Base-by-base conservation (phyloP, 176 grass and related monocot species). In the Saccharum officinarum region DNA sequence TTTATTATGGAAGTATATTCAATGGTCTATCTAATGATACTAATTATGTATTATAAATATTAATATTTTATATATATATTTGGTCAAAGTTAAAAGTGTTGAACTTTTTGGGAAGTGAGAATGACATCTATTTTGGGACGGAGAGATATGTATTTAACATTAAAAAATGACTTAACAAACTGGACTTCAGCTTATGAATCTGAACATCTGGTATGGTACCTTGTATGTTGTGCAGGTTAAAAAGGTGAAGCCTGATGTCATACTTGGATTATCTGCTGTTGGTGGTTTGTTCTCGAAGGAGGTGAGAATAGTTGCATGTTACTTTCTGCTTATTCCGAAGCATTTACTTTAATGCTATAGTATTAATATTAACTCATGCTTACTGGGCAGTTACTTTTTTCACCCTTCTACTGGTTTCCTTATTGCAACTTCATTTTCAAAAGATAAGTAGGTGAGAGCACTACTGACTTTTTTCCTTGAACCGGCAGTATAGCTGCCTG, bases 221-320 rank as follows among this genome's bases (percentile, higher is more conserved):
- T 71, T 87, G 69, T 71, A 13, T 76, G 50, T 76, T 61, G 80
- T 82, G 16, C 80, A 98, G 93, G 97, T 96, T 93, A 95, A 91
- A 87, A 98, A 94, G 87, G 97, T 94, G 67, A 98, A 96, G 76
- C 97, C 97, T 82, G 97, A 95, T 86, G 97, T 95, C 77, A 83
- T 98, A 72, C 97, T 98, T 92, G 97, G 93, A 89, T 87, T 98
- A 92, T 95, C 97, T 88, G 97, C 97, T 71, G 93, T 98, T 89
- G 97, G 93, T 84, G 97, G 97, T 83, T 87, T 95, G 78, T 98
- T 95, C 88, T 98, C 93, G 7, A 87, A 89, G 45, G 93, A 98
- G 93, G 97, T 98, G 92, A 73, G 59, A 11, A 74, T 68, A 82
- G 44, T 74, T 79, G 47, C 31, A 78, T 79, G 7, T 18, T 46